A percentile compares a stretch with the other conserved stretches of the same genome.
phyloP scores from a whole-genome alignment of 2,329 filamentous ascomycete species.

The Neofusicoccum sp. region DNA sequence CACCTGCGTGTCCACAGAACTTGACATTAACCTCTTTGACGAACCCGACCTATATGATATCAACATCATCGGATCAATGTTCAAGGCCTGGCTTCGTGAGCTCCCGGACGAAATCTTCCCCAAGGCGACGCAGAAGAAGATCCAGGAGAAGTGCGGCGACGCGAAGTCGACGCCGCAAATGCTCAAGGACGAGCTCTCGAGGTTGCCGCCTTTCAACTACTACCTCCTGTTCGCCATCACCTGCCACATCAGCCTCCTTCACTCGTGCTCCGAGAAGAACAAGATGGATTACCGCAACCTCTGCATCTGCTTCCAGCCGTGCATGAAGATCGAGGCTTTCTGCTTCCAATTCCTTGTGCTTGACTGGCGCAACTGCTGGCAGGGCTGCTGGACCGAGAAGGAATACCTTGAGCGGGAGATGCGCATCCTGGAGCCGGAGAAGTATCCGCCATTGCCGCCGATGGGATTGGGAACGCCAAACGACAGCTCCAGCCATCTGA shows the following conservation, averaged over 20 bases:
- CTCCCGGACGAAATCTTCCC: constrained; percentile 94
- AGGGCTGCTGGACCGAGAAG: constrained; percentile 89
- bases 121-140: constrained; percentile 76
- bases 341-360: constrained; percentile 95
- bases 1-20: constrained; percentile 56
- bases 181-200: constrained; percentile 88
- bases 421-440: constrained; percentile 26
- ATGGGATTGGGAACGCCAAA: constrained; percentile 14
- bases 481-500: constrained; percentile 26
- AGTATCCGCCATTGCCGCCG: constrained; percentile 11
- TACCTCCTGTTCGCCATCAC: constrained; percentile 97
- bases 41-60: constrained; percentile 90
- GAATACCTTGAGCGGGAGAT: constrained; percentile 70
- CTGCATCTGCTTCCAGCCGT: constrained; percentile 96
- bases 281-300: constrained; percentile 98
- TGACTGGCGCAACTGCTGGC: constrained; percentile 97
- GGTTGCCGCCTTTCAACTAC: constrained; percentile 95
- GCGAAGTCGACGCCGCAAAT: constrained; percentile 80
- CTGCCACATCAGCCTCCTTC: constrained; percentile 87
- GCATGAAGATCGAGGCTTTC: constrained; percentile 93
- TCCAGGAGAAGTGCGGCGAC: constrained; percentile 77
- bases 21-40: constrained; percentile 87
- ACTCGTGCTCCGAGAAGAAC: constrained; percentile 92
- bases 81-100: constrained; percentile 94
- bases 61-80: constrained; percentile 93